phyloP scores from a whole-genome alignment of 2,329 filamentous ascomycete species.

The Daldinia sp. region DNA sequence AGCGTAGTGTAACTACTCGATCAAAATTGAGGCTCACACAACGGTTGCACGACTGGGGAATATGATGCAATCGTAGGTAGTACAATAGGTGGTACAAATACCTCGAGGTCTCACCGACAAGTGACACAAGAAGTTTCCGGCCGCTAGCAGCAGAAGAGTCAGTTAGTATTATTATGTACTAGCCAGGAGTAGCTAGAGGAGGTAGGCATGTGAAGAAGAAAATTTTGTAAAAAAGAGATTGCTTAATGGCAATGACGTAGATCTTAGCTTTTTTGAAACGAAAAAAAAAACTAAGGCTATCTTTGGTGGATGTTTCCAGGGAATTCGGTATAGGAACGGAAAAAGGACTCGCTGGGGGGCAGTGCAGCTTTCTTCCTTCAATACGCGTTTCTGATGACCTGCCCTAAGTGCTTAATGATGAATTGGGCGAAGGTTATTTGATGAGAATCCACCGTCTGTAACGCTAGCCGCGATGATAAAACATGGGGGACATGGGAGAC shows the following conservation, averaged over 20 bases:
- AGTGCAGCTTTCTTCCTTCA: constrained; percentile 32
- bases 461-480: constrained; percentile 35
- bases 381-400: constrained; percentile 33
- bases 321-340: background rate
- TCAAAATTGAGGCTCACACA: constrained; percentile 27
- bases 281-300: constrained; percentile 3
- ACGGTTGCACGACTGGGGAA: constrained; percentile 6
- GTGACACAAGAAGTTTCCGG: background rate
- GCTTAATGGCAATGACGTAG: constrained; percentile 34
- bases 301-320: constrained; percentile 2
- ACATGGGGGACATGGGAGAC: constrained; percentile 27
- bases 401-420: constrained; percentile 16
- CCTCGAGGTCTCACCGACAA: constrained; percentile 4
- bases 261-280: constrained; percentile 22
- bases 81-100: background rate
- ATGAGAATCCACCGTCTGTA: constrained; percentile 33
- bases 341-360: constrained; percentile 11
- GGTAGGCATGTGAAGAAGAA: constrained; percentile 17
- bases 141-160: too few species aligned
- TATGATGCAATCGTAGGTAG: constrained; percentile 1
- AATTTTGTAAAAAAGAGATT: background rate
- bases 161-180: too few species aligned
- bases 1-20: constrained; percentile 6
- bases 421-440: constrained; percentile 31
- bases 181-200: background rate